phyloP scores from a whole-genome alignment of 2,329 filamentous ascomycete species.

The Colletotrichum graminicola region DNA sequence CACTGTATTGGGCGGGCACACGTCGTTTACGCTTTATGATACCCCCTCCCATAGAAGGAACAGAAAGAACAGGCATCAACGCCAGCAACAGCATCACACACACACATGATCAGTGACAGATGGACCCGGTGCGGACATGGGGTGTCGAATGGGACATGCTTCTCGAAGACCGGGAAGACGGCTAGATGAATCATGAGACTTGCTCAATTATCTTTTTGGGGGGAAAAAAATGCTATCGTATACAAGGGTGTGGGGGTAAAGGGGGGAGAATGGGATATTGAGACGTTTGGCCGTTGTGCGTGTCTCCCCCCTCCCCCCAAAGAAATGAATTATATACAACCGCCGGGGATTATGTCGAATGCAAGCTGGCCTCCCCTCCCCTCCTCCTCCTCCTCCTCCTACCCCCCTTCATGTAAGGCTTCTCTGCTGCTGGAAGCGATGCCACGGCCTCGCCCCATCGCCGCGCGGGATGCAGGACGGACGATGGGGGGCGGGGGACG shows the following conservation, averaged over 20 bases:
- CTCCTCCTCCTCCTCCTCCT: no score
- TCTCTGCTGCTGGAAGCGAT: background rate
- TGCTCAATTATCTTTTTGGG: slow-evolving; percentile 20
- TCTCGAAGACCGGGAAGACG: background rate
- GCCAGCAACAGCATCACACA: background rate
- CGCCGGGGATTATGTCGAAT: background rate
- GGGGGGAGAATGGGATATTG: background rate
- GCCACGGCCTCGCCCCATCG: background rate
- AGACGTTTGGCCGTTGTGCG: background rate
- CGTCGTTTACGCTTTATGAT: slow-evolving; percentile 44
- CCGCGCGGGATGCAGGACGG: slow-evolving; percentile 12
- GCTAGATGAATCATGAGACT: slow-evolving; percentile 35
- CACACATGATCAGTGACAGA: background rate
- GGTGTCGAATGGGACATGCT: background rate
- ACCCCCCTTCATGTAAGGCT: background rate
- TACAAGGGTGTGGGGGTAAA: background rate
- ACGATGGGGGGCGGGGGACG: background rate
- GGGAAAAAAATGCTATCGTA: slow-evolving; percentile 10
- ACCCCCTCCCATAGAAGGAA: slow-evolving; percentile 44
- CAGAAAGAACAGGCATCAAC: background rate
- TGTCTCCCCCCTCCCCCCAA: background rate
- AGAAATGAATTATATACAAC: slow-evolving; percentile 41
- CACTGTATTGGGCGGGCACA: slow-evolving; percentile 15
- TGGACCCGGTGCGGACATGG: background rate
- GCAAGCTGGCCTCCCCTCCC: background rate